Base-by-base conservation (phyloP, 768 basidiomycete species). In the Calocera cornea region DNA sequence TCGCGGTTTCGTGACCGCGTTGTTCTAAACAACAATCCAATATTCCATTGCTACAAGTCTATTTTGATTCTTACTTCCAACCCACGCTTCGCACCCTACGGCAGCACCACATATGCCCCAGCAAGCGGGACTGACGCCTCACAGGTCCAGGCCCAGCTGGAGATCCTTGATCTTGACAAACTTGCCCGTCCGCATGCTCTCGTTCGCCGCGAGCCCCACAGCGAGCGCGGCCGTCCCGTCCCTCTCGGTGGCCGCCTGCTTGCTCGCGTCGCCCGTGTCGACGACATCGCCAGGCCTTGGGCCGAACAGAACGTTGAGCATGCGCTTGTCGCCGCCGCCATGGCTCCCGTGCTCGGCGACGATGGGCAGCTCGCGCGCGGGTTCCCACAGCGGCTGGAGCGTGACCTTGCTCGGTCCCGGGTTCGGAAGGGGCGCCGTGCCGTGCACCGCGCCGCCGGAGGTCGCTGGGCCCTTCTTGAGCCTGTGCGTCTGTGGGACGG, bases 201-300 rank as follows among this genome's bases (percentile, higher is more conserved):
- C 79, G 69, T 83, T 83, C 12, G 83, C 82, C 44, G 81, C 72
- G 19, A 83, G 69, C 0, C 82, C 81, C 7, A 82, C 80, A 17
- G 81, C 80, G 65, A 83, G 75, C 8, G 81, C 81, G 71, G 78
- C 70, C 7, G 79, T 78, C 10, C 83, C 82, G 68, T 83, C 82
- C 54, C 77, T 73, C 72, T 83, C 81, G 66, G 77, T 81, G 14
- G 82, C 81, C 14, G 78, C 75, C 66, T 82, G 78, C 68, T 80
- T 76, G n/a, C 79, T 76, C 1, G 81, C 81, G 54, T 81, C 80
- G 2, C 80, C 79, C 12, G 73, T 71, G 47, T 82, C 79, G 22
- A 74, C 74, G 16, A 69, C 69, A 60, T 79, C 75, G 0, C 81
- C 81, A n/a, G 80, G 79, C 24, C 73, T 67, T 29, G 82, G 80